Percentiles rank a stretch among this genome's conserved stretches.
phyloP scores from a whole-genome alignment of 2,329 filamentous ascomycete species.

The Microcyclospora pomicola region DNA sequence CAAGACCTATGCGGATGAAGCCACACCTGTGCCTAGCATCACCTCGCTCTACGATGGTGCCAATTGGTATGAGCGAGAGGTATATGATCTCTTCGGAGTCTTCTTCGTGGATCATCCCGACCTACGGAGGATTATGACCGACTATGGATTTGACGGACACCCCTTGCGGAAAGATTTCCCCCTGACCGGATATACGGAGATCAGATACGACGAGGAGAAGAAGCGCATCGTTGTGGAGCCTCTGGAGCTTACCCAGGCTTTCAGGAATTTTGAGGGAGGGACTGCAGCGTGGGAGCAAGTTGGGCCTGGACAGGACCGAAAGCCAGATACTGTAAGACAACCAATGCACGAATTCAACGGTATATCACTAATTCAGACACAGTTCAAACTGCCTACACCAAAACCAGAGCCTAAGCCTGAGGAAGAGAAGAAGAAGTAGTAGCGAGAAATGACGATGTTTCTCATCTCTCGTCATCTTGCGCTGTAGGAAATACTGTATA shows the following conservation, averaged over 20 bases:
- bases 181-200: conserved; percentile 92
- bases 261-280: conserved; percentile 87
- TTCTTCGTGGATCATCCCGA: conserved; percentile 95
- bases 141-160: conserved; percentile 98
- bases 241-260: conserved; percentile 92
- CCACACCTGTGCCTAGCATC: conserved; percentile 80
- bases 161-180: conserved; percentile 97
- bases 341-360: conserved; percentile 2
- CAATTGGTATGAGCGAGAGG: conserved; percentile 97
- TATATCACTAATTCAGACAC: conserved; percentile 2
- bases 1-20: conserved; percentile 97
- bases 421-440: conserved; percentile 79
- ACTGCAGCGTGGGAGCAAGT: conserved; percentile 51
- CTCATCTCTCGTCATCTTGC: neutral
- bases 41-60: conserved; percentile 81
- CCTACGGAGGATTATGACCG: conserved; percentile 94
- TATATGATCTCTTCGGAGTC: conserved; percentile 93
- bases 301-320: conserved; percentile 59
- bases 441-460: neutral
- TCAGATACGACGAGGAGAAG: conserved; percentile 98
- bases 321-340: conserved; percentile 50
- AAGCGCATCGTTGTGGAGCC: conserved; percentile 98
- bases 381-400: conserved; percentile 88
- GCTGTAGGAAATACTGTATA: conserved; percentile 24
- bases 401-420: conserved; percentile 89